Base-by-base conservation (phyloP, 2,329 filamentous ascomycete species). In the Penicillium corylophilum region DNA sequence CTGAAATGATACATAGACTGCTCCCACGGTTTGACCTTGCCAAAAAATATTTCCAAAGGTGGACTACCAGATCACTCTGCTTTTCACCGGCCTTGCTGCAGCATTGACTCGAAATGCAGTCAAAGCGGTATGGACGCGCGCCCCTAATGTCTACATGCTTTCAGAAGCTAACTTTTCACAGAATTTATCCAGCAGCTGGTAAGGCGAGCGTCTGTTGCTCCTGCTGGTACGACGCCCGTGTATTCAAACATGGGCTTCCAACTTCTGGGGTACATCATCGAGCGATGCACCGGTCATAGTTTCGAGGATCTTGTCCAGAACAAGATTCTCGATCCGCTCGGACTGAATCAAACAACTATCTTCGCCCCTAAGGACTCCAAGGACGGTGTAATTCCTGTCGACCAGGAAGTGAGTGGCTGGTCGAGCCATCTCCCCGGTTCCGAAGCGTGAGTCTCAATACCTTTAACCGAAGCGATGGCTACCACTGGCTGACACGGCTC, bases 191-290 rank as follows among this genome's bases (percentile, higher is more conserved):
- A 48, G n/a, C 44, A 66, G 2, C 59, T 71, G 6, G 70, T 71
- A 0, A 65, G 68, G 0, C 69, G 66, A 29, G 54, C 64, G 1
- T 64, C 71, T 0, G 71, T 64, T 15, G 63, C 62, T 2, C 31
- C 42, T 24, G 12, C 48, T 23, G 54, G 54, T 10, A 16, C 12
- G 16, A 74, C 72, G 0, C 71, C 73, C 1, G 58, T 64, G 0
- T 76, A 75, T 29, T 74, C 73, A 0, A 72, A 75, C 38, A 60
- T 71, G 15, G 71, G 66, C 2, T 76, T 69, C 49, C 65, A 68
- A 3, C 62, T 76, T n/a, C 62, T 76, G 1, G 61, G 64, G 9
- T 70, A 70, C 43, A 68, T 71, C 0, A 55, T 75, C 0, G 72
- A 75, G 53, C 56, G 60, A 10, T 69, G 71, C 42, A 68, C 70